Conservation (phyloP, 441 rosid species). For the Mallotus japonicus region DNA sequence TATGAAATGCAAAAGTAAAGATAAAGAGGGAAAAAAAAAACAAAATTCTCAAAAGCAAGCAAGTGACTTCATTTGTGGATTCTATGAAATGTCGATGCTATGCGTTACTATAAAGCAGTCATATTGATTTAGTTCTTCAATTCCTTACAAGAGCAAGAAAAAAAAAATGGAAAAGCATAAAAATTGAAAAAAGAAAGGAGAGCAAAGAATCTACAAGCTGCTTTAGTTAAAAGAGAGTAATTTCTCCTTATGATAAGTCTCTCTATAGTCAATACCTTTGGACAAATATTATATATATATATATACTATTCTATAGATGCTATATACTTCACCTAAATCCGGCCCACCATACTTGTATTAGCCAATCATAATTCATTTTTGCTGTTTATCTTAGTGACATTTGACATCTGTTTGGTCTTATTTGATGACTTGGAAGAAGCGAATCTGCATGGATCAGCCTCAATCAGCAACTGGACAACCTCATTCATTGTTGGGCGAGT, state of each 20-base stretch:
- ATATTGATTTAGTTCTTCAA: conserved; percentile 12
- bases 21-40: conserved; percentile 30
- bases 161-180: conserved; percentile 21
- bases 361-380: conserved; percentile 34
- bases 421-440: conserved; percentile 45
- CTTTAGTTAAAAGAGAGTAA: conserved; percentile 17
- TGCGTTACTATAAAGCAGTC: conserved; percentile 56
- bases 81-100: conserved; percentile 34
- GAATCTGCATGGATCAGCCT: conserved; percentile 61
- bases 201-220: conserved; percentile 34
- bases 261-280: conserved; percentile 14
- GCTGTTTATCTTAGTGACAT: conserved; percentile 44
- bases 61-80: conserved; percentile 44
- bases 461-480: conserved; percentile 73
- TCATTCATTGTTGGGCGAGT: conserved; percentile 84
- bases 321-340: conserved; percentile 25
- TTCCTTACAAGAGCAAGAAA: conserved; percentile 26
- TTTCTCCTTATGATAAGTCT: conserved; percentile 31
- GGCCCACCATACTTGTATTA: conserved; percentile 12
- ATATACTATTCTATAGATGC: conserved; percentile 26
- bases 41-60: conserved; percentile 42
- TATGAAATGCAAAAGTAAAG: conserved; percentile 23
- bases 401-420: conserved; percentile 52
- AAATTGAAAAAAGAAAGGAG: not conserved
- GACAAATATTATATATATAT: not conserved